Evolutionary conservation across 768 basidiomycete genomes (phyloP), one percentile per base, ranked within the genome.

Genomic region (Gloeopeniophorella convolvens): DNA sequence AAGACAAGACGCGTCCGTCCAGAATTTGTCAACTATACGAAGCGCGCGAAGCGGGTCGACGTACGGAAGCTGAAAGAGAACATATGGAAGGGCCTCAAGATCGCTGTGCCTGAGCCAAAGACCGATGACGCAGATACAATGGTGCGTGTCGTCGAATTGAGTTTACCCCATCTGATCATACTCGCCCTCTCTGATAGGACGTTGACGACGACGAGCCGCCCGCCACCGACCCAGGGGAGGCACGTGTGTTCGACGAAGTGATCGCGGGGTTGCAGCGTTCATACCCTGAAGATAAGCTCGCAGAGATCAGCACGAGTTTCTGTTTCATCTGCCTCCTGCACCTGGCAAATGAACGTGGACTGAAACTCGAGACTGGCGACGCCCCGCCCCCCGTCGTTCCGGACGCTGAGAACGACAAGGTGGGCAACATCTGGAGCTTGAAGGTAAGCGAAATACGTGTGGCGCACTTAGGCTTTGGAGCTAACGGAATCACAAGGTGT

Each of bases 301-400:
- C 86, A 33, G 96, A 99, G 57, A 96, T 98, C 63, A 96, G 93
- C 65, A 98, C 96, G 13, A 95, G 91, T 57, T 98, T 95, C 81
- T 98, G 95, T 66, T 99, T 98, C 72, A 99, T 98, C 65, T 98
- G 96, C 62, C 72, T 98, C 21, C 71, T 99, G 15, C 96, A 98
- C 70, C 70, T 98, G 36, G 95, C 95, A 15, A 98, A 99, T 64
- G 96, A 98, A 68, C 88, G 91, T 61, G 96, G 95, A 2, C 73
- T 98, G 42, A 87, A 85, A 63, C 77, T 99, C 30, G 86, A 79
- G 65, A 65, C 79, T 39, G 60, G 71, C 60, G 58, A 68, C 51
- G 10, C 67, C 60, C 27, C 59, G 61, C 43, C 66, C 55, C 62
- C 70, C 52, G 56, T 72, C 36, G 47, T 71, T 58, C 54, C 70